phyloP scores from a whole-genome alignment of 2,329 filamentous ascomycete genomes.

The Zasmidium angulare region DNA sequence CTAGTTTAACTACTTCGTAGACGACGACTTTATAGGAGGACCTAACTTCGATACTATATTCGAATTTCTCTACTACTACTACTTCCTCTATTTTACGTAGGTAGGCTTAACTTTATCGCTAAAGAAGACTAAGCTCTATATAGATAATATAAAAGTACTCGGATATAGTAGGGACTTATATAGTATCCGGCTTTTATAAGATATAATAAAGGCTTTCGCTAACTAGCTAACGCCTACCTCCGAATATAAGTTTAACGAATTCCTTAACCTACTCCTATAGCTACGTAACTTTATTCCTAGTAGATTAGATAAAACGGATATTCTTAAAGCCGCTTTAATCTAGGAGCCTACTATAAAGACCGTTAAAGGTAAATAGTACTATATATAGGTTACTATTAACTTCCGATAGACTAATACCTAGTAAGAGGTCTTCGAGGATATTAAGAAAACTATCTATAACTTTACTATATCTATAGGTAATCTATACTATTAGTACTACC shows the following conservation, averaged over 20 bases:
- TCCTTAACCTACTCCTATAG: neutral
- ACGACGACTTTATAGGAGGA: neutral
- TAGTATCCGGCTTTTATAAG: neutral
- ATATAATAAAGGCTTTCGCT: neutral
- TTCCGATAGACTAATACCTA: neutral
- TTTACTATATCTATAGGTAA: neutral
- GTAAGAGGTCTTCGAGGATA: neutral
- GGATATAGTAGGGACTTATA: neutral
- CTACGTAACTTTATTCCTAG: neutral
- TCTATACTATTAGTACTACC: neutral
- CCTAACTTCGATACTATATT: no score
- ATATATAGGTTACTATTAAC: neutral
- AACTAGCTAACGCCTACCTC: neutral
- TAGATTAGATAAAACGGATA: neutral
- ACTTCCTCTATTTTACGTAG: neutral
- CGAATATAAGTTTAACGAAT: neutral
- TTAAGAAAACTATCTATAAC: neutral
- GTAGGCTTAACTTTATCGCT: neutral
- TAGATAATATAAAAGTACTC: neutral
- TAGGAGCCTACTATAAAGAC: neutral
- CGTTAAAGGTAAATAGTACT: neutral
- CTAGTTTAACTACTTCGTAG: neutral
- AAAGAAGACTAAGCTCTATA: neutral
- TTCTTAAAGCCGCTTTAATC: neutral
- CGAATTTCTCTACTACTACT: neutral